Base-by-base conservation (phyloP, 148 eudicot species). In the Fallopia convolvulus region DNA sequence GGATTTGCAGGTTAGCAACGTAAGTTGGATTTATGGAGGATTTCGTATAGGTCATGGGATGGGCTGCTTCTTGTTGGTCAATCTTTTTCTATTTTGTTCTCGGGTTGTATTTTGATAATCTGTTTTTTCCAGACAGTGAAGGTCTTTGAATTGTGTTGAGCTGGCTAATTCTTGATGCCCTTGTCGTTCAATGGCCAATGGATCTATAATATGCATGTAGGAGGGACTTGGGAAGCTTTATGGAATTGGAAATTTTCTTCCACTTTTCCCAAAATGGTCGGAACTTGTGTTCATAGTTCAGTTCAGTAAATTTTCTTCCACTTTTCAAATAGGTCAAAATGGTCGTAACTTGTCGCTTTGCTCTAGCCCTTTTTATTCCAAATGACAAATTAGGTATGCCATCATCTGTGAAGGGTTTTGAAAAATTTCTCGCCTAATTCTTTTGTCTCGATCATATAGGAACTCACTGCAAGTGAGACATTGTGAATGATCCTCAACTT, bases 221-320 rank as follows among this genome's bases (percentile, higher is more conserved):
- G 65, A 58, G 65, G 39, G 70, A 63, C 70, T 63, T 63, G 39
- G 39, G 39, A 63, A 26, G 70, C 70, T 26, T 63, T 26, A 63
- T 63, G 70, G 40, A 58, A 63, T 63, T 8, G 39, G 18, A 63
- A 63, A 26, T 10, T 30, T 63, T 26, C 70, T 63, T 10, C 70
- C 39, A 63, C 15, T 63, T 55, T 30, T 3, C 36, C 36, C 70
- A 63, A 63, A 63, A 13, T 63, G 61, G 26, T 55, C 26, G 10
- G 26, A 55, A 55, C 5, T 52, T 52, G n/a, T 55, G 17, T n/a
- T 55, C n/a, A 55, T 18, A 18, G 60, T 23, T 18, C 20, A 53
- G 8, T 53, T 53, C 60, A 26, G 30, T 26, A 63, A 63, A 26
- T 26, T 30, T 63, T 26, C 70, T 63, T 10, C 70, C 39, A 63